Conservation (phyloP, 2,329 filamentous ascomycete species). For the Teratosphaeria zuluensis region DNA sequence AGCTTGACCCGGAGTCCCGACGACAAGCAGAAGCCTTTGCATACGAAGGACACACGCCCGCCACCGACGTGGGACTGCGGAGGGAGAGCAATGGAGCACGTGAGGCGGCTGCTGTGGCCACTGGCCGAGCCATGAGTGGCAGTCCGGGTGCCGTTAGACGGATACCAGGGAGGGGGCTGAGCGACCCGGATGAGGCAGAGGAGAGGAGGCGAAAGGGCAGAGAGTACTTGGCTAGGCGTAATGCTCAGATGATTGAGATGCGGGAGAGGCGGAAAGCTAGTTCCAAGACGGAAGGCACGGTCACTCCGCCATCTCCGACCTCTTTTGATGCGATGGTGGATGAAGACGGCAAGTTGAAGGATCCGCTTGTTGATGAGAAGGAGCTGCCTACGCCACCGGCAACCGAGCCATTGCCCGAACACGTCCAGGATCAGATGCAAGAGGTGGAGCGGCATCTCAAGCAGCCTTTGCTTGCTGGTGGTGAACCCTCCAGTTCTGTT, state of each 20-base stretch:
- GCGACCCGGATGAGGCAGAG: slow-evolving; percentile 23
- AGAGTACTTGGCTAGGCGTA: slow-evolving; percentile 26
- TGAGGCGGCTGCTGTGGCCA: slow-evolving; percentile 26
- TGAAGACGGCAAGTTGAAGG: slow-evolving; percentile 21
- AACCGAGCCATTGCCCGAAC: slow-evolving; percentile 11
- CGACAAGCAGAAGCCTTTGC: slow-evolving; percentile 28
- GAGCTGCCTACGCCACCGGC: slow-evolving; percentile 10
- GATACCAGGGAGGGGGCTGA: slow-evolving; percentile 20
- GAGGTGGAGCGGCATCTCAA: slow-evolving; percentile 16
- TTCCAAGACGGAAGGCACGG: slow-evolving; percentile 5
- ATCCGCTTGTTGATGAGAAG: slow-evolving; percentile 5
- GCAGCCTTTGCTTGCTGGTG: slow-evolving; percentile 12
- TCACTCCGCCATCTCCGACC: slow-evolving; percentile 15
- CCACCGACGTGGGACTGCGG: slow-evolving; percentile 19
- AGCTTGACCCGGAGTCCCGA: slow-evolving; percentile 41
- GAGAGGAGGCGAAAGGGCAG: slow-evolving; percentile 26
- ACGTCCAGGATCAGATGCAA: slow-evolving; percentile 13
- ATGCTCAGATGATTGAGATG: slow-evolving; percentile 26
- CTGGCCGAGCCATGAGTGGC: slow-evolving; percentile 19
- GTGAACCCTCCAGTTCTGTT: slow-evolving; percentile 8
- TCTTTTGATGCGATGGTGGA: slow-evolving; percentile 25
- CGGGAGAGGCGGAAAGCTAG: slow-evolving; percentile 18
- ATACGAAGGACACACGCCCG: slow-evolving; percentile 25
- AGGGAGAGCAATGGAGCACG: slow-evolving; percentile 22
- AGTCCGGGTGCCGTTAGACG: slow-evolving; percentile 17